These are phyloP conservation scores for Platismatia glauca DNA, from an alignment of 495 filamentous ascomycete genomes.

Conservation along the genomic window DNA sequence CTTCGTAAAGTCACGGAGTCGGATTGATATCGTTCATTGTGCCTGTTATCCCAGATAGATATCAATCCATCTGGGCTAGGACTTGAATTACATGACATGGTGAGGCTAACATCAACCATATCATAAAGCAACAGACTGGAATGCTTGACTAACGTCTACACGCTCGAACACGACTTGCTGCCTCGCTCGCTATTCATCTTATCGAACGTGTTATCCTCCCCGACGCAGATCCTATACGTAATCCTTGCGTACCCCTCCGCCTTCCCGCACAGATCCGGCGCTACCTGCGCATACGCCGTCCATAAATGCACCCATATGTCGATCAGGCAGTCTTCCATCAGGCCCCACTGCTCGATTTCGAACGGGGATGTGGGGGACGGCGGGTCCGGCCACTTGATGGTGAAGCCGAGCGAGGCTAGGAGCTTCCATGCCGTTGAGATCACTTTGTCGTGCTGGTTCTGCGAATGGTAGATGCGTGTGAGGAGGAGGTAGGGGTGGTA, in stretches of 20 bases:
- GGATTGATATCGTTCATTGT: too few species aligned
- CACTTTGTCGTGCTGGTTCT: neutral
- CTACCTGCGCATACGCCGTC: neutral
- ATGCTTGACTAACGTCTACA: too few species aligned
- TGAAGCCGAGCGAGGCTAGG: neutral
- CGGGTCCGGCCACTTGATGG: neutral
- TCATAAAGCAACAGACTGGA: too few species aligned
- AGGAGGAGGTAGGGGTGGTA: slow-evolving; percentile 27
- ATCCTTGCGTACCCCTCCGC: neutral
- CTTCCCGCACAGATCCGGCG: neutral
- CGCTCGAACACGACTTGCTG: neutral
- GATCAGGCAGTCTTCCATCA: neutral
- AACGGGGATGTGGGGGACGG: neutral
- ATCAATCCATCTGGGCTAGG: too few species aligned
- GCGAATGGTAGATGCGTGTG: slow-evolving; percentile 19
- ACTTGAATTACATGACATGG: too few species aligned
- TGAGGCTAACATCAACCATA: too few species aligned
- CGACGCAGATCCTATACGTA: slow-evolving; percentile 27
- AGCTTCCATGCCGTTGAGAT: neutral
- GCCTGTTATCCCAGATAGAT: too few species aligned
- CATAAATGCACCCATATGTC: neutral
- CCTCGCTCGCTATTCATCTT: slow-evolving; percentile 13
- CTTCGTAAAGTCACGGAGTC: too few species aligned
- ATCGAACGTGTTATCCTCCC: slow-evolving; percentile 38
- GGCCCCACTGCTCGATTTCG: neutral